Evolutionary conservation across 2,329 filamentous ascomycete species (phyloP), one percentile per base, ranked within the genome.

Genomic region (Cladosporium phlei): DNA sequence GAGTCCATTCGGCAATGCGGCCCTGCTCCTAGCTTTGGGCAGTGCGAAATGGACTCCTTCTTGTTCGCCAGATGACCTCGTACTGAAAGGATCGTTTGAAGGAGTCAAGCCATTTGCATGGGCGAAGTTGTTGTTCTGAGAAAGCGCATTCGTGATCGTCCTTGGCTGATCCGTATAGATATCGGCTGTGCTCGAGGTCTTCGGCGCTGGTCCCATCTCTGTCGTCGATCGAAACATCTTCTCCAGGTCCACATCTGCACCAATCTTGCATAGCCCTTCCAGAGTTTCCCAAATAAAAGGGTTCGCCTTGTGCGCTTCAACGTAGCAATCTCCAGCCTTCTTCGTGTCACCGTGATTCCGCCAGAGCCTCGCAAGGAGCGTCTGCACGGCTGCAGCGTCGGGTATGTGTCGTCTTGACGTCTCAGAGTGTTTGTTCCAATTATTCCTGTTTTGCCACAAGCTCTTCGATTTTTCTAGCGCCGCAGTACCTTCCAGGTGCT

Each of bases 271-370:
- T 6, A 98, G 76, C 12, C 81, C 85, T 17, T 84, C 82, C 59
- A 97, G 97, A 0, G 91, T 90, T 72, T 98, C 93, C 93, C 93
- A 98, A 79, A 95, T 93, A 67, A 97, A 91, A 1, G 93, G 90
- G 60, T 97, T 98, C 46, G 83, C 67, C 68, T 90, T 94, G 58
- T 98, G 71, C 5, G 90, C 82, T 50, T 94, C 88, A 55, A 95
- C 88, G 62, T 93, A 97, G 65, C 81, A 88, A 55, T 86, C 79
- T 12, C 91, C 82, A 6, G 93, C 90, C 66, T 87, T 89, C 60
- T 86, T 86, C 59, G 87, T 78, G 57, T 95, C 80, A 51, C 78
- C 86, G 58, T 93, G 84, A 2, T 80, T 87, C 38, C 85, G 81
- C 70, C 89, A 91, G 21, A 98, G 73, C 68, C 94, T 95, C 20